Evolutionary conservation across 257 asterid genomes (phyloP).

Genomic region (Solanum bulbocastanum): DNA sequence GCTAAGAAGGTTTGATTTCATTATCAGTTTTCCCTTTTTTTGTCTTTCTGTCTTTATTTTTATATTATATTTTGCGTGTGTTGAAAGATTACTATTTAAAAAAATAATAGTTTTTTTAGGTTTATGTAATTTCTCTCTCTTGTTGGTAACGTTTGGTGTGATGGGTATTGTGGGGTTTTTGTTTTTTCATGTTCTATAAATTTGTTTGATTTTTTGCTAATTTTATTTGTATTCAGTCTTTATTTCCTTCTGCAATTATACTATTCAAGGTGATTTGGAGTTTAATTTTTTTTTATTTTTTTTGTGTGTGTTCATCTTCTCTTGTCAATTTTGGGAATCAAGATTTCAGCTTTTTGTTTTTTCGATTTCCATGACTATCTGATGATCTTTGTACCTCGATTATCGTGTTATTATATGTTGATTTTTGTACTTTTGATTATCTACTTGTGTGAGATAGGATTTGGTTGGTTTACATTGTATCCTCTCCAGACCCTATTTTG

Average conservation of each 20-base stretch:
- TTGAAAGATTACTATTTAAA: background rate
- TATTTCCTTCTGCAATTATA: background rate
- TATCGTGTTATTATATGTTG: background rate
- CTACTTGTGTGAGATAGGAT: background rate
- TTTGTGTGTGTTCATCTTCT: background rate
- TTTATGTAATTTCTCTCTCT: background rate
- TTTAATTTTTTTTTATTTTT: background rate
- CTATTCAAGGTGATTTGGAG: background rate
- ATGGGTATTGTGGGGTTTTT: background rate
- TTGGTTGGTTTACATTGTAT: too few species aligned
- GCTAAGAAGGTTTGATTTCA: slow-evolving; percentile 1
- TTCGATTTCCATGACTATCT: background rate
- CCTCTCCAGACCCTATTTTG: too few species aligned
- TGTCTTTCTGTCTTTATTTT: background rate
- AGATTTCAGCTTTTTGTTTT: background rate
- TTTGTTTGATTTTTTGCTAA: background rate
- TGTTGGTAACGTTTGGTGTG: slow-evolving; percentile 10
- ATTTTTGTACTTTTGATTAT: too few species aligned
- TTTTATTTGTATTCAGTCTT: background rate
- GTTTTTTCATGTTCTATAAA: background rate
- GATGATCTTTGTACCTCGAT: too few species aligned
- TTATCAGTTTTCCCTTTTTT: background rate
- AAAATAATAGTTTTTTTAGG: background rate
- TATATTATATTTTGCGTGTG: background rate
- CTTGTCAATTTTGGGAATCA: background rate